Evolutionary conservation across 1,284 basidiomycete genomes (phyloP).

Genomic region (Anthracocystis walkeri): DNA sequence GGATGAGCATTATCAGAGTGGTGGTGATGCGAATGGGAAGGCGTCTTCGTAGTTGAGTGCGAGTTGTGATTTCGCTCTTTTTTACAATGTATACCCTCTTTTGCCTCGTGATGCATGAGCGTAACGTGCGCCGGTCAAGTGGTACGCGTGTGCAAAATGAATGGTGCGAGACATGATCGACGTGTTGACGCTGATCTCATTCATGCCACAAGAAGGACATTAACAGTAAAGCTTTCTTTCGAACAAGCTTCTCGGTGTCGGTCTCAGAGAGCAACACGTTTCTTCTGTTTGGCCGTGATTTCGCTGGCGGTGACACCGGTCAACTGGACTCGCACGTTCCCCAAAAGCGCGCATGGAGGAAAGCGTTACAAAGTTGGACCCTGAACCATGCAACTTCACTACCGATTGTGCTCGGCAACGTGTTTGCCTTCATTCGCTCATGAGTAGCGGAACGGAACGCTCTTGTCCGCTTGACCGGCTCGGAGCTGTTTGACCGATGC

Average conservation of each 20-base stretch:
- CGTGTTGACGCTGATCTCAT: no score
- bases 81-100: conserved; percentile 4
- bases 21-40: not conserved
- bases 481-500: not conserved
- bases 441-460: no score
- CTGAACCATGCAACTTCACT: not conserved
- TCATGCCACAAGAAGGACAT: no score
- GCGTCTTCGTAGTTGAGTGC: not conserved
- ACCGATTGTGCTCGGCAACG: not conserved
- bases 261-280: conserved; percentile 2
- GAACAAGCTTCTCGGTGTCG: not conserved
- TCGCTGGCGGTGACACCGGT: conserved; percentile 3
- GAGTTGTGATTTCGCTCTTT: no score
- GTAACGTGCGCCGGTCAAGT: conserved; percentile 1
- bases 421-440: not conserved
- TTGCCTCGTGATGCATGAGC: not conserved
- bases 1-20: conserved; percentile 22
- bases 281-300: not conserved
- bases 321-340: conserved; percentile 2
- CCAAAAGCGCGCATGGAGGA: not conserved
- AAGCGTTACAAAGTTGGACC: not conserved
- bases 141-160: not conserved
- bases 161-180: no score
- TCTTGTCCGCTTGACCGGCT: no score
- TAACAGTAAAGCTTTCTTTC: no score